Conservation (phyloP, 768 basidiomycete species). For the Sporobolomyces roseus region DNA sequence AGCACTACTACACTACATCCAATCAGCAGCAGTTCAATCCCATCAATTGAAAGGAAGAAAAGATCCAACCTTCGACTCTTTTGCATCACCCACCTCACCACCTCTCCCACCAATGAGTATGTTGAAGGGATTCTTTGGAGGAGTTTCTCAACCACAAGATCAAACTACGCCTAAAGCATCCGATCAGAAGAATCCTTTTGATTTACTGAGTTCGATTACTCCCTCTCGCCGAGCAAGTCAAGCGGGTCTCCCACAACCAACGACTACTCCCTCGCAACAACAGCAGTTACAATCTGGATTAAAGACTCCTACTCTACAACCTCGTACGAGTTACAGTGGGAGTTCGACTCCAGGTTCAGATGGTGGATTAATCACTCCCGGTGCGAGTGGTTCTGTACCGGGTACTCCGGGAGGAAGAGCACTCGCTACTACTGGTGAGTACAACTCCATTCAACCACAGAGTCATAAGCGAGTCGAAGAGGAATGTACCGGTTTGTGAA, state of each 20-base stretch:
- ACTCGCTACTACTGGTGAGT: constrained; percentile 30
- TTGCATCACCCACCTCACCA: neutral
- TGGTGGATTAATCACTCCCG: constrained; percentile 9
- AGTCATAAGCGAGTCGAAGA: neutral
- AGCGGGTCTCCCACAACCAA: neutral
- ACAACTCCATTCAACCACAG: neutral
- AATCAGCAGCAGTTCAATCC: neutral
- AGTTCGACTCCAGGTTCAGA: neutral
- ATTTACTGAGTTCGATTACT: constrained; percentile 45
- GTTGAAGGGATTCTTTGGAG: constrained; percentile 65
- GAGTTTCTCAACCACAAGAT: constrained; percentile 51
- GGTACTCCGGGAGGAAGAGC: constrained; percentile 15
- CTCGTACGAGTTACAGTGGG: constrained; percentile 4
- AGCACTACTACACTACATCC: no score
- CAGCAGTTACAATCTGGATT: neutral
- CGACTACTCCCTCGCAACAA: neutral
- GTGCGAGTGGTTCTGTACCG: constrained; percentile 12
- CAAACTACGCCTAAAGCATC: constrained; percentile 62
- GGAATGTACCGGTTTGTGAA: no score
- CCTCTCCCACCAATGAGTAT: constrained; percentile 48
- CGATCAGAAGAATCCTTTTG: constrained; percentile 63
- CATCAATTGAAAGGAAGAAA: neutral
- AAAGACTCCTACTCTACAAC: constrained; percentile 7
- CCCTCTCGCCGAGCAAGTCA: constrained; percentile 7
- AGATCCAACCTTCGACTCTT: neutral